Base-by-base conservation (phyloP, 345 rosid genomes). In the Arabidopsis suecica region DNA sequence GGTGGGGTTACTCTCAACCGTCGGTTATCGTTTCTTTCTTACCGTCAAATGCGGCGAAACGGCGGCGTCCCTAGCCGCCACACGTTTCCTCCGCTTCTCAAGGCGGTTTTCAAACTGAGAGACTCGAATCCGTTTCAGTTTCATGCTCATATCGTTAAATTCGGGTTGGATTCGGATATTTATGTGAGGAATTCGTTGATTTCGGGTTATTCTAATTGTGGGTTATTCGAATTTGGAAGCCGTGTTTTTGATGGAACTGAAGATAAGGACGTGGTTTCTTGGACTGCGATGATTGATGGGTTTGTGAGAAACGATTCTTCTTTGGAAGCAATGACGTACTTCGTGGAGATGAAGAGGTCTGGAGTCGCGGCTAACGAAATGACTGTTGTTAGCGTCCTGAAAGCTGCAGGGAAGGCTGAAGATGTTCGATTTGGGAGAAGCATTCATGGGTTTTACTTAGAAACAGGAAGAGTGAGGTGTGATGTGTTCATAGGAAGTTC, bases 261-360 rank as follows among this genome's bases (percentile, higher is more conserved):
- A 5, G 78, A 82, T 0, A 82, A 84, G 73, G 96, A 89, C 73
- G 74, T 87, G 76, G 88, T 89, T 70, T 87, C 88, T 22, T 89
- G 92, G 95, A 89, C 88, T 72, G 84, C 96, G 9, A 79, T 89
- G 83, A 85, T 88, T 61, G 87, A 86, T 74, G 90, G 89, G 30
- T 85, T 83, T 59, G 73, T 85, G 71, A 84, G 84, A 65, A 81
- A 83, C 61, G 62, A 55, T 34, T 73, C 18, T 79, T 81, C 32
- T 68, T 51, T 56, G 30, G 88, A 88, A 73, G 78, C 86, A 25
- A 68, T 88, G 84, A 66, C 56, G 36, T 79, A 85, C 44, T 88
- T 85, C 48, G 51, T 61, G 53, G 72, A 74, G 28, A 86, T 89
- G 92, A 80, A 51, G 69, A 83, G 71, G 62, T 78, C 74, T 11